Evolutionary conservation across 768 basidiomycete genomes (phyloP), one percentile per base, ranked within the genome.

Genomic region (Phlebiopsis gigantea): DNA sequence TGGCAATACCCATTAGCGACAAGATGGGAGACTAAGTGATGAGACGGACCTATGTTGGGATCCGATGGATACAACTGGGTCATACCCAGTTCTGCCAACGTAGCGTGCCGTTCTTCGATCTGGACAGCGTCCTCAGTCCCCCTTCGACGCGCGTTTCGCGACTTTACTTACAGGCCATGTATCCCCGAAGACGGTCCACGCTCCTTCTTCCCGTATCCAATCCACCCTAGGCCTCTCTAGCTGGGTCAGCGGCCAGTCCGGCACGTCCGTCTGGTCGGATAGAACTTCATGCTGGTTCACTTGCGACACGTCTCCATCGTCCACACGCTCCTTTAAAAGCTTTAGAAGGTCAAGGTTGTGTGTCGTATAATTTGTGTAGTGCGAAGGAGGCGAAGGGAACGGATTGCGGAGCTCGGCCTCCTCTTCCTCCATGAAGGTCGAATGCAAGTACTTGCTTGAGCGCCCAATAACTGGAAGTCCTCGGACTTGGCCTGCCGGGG

Each of bases 151-250:
- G 50, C 39, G 44, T 5, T 15, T 56, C 31, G 28, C 19, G 15
- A 19, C 9, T 19, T 21, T 63, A 68, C 89, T 71, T 74, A 93
- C 90, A 82, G 87, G 87, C 89, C 90, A 96, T 64, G 79, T 79
- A 68, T 94, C 90, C n/a, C 90, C 92, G 71, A 88, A 96, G 15
- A 86, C 87, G 52, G 81, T 80, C 68, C 92, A 96, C 59, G 82
- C 76, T 1, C 87, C 87, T 59, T 91, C 90, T 62, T 93, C 89
- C 1, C 90, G 76, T 51, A 96, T 88, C 92, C 93, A 94, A 65
- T 94, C 93, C 14, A 89, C 84, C 45, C 91, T 80, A 34, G 93
- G 93, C 70, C 88, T 92, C 67, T 93, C 88, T 9, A 96, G 78
- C 61, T 85, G 84, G 2, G 69, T 70, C 42, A 94, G 73, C 19